Evolutionary conservation across 371 early-diverging fungal genomes (phyloP).

Genomic region (Mortierella sp.): DNA sequence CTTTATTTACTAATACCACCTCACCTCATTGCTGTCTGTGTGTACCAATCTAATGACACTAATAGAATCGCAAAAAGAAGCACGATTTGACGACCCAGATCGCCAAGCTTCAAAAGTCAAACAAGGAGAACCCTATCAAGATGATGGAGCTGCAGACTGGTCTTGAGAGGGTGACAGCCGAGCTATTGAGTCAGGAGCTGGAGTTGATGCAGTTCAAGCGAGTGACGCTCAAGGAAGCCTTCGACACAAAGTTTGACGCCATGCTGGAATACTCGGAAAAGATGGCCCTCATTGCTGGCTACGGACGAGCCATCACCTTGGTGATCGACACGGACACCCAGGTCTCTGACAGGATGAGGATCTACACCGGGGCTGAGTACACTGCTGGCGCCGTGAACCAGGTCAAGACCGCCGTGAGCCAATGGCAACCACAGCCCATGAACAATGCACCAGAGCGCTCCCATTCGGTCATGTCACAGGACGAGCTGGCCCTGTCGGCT

Average conservation of each 20-base stretch:
- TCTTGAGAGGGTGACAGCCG: conserved; percentile 46
- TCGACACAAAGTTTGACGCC: conserved; percentile 48
- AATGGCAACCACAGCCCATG: conserved; percentile 42
- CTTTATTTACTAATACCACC: conserved; percentile 3
- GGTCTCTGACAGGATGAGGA: conserved; percentile 39
- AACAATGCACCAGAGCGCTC: conserved; percentile 4
- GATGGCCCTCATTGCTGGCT: conserved; percentile 54
- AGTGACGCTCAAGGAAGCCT: conserved; percentile 39
- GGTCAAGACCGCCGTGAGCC: conserved; percentile 32
- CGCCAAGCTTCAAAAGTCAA: conserved; percentile 43
- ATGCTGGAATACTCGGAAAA: conserved; percentile 51
- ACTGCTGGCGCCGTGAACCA: conserved; percentile 40
- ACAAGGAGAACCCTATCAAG: conserved; percentile 57
- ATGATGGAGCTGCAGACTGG: conserved; percentile 52
- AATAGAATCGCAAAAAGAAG: conserved; percentile 56
- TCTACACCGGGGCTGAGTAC: conserved; percentile 44
- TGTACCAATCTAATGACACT: neutral
- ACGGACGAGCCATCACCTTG: conserved; percentile 38
- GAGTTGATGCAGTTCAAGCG: conserved; percentile 49
- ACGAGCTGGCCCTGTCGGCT: conserved; percentile 43
- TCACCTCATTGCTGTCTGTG: neutral
- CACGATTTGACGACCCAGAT: conserved; percentile 47
- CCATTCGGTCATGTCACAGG: conserved; percentile 26
- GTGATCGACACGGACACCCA: conserved; percentile 45
- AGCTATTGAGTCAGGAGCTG: conserved; percentile 42